Conservation (phyloP, 1,139 yeast species). For the Nakaseomyces uthaithaninus region DNA sequence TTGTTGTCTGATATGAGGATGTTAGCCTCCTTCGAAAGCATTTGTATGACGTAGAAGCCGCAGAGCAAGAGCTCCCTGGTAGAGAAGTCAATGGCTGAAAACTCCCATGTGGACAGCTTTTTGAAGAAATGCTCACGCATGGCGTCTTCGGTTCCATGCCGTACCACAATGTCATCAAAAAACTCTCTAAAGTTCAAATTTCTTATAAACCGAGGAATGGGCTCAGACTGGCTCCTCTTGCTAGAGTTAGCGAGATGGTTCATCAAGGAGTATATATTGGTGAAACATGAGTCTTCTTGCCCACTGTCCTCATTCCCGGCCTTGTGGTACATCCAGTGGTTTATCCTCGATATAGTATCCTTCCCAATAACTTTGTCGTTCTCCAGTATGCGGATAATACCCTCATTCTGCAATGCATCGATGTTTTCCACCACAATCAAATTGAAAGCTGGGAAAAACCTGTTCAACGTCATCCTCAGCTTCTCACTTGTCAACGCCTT, state of each 20-base stretch:
- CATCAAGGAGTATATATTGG: slow-evolving; percentile 22
- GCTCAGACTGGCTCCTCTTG: neutral
- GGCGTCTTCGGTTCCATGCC: slow-evolving; percentile 4
- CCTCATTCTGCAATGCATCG: slow-evolving; percentile 4
- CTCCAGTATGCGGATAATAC: slow-evolving; percentile 10
- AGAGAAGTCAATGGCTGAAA: slow-evolving; percentile 25
- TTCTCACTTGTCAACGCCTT: slow-evolving; percentile 4
- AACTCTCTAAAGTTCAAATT: slow-evolving; percentile 15
- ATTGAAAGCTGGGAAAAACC: slow-evolving; percentile 23
- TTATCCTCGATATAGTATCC: slow-evolving; percentile 19
- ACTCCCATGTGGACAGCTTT: slow-evolving; percentile 25
- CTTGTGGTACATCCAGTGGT: slow-evolving; percentile 26
- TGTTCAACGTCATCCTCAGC: slow-evolving; percentile 14
- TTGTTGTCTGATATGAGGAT: slow-evolving; percentile 18
- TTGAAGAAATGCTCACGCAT: slow-evolving; percentile 15
- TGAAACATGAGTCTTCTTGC: slow-evolving; percentile 12
- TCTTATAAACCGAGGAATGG: slow-evolving; percentile 18
- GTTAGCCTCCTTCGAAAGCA: slow-evolving; percentile 18
- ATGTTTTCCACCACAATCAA: slow-evolving; percentile 13
- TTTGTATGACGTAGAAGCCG: slow-evolving; percentile 21
- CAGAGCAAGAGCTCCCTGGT: slow-evolving; percentile 27
- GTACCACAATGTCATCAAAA: neutral
- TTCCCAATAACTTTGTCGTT: slow-evolving; percentile 9
- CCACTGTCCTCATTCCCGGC: slow-evolving; percentile 7
- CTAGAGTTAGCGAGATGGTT: slow-evolving; percentile 14